A percentile compares a stretch with the other conserved stretches of the same genome.
Conservation (phyloP, 345 rosid genomes). For the Sisymbrium altissimum region DNA sequence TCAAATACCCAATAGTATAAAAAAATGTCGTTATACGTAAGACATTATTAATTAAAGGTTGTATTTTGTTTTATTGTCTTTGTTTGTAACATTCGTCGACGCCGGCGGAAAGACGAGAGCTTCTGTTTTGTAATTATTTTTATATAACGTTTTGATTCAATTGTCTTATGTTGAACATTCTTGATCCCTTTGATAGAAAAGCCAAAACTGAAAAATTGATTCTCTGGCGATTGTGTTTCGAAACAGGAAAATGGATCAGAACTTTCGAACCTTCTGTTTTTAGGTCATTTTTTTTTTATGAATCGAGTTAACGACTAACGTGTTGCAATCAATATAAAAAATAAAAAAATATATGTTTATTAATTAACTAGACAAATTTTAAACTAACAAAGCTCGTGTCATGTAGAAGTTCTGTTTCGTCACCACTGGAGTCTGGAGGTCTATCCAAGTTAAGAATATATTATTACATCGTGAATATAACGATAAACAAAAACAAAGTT, state of each 20-base stretch:
- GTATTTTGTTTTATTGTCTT: neutral
- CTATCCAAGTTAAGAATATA: neutral
- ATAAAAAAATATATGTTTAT: neutral
- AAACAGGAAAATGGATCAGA: neutral
- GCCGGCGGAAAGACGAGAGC: conserved; percentile 12
- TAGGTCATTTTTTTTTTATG: neutral
- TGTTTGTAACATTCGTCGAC: neutral
- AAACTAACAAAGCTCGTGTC: neutral
- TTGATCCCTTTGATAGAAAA: neutral
- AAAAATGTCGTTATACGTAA: neutral
- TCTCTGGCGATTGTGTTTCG: neutral
- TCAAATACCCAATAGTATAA: no score
- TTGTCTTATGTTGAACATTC: neutral
- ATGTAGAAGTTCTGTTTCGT: neutral
- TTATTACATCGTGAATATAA: neutral
- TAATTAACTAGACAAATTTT: neutral
- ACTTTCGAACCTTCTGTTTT: neutral
- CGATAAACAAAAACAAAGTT: neutral
- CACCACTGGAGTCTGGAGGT: neutral
- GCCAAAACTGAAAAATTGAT: neutral
- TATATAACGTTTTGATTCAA: neutral
- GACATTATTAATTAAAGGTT: neutral
- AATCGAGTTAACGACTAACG: neutral
- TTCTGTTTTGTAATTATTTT: conserved; percentile 4
- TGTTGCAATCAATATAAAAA: neutral